These are phyloP conservation scores for Cyberlindnera xishuangbannaensis DNA, from an alignment of 805 yeast species.

Conservation along the genomic window DNA sequence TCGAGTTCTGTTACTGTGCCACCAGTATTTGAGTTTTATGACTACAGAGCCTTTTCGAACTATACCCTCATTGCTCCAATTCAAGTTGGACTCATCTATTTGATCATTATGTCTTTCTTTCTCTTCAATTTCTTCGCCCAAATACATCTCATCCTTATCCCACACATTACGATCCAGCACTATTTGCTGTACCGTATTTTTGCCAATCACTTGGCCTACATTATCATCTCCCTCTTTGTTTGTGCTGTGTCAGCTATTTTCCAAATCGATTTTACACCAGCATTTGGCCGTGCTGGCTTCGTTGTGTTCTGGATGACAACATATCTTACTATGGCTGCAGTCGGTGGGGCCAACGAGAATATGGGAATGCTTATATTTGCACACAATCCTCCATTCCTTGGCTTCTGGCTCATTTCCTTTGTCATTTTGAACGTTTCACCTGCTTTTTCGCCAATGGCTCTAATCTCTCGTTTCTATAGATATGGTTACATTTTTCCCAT, in stretches of 20 bases:
- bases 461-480: constrained; percentile 50
- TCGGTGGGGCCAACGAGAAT: constrained; percentile 72
- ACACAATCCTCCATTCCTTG: constrained; percentile 55
- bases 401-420: constrained; percentile 69
- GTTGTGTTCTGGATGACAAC: constrained; percentile 68
- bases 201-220: constrained; percentile 45
- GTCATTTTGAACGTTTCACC: constrained; percentile 66
- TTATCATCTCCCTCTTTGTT: constrained; percentile 53
- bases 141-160: constrained; percentile 45
- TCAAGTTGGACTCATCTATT: constrained; percentile 70
- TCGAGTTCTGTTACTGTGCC: constrained; percentile 22
- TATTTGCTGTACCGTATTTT: constrained; percentile 48
- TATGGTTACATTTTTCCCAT: constrained; percentile 68
- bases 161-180: constrained; percentile 36
- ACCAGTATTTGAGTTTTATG: constrained; percentile 33
- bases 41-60: constrained; percentile 45
- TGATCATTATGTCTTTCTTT: constrained; percentile 69
- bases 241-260: constrained; percentile 60
- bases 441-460: constrained; percentile 58
- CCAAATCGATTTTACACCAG: constrained; percentile 50
- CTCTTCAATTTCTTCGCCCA: constrained; percentile 54
- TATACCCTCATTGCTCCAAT: constrained; percentile 56
- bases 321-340: constrained; percentile 65
- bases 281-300: constrained; percentile 68
- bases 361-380: constrained; percentile 46